phyloP scores from a whole-genome alignment of 2,329 filamentous ascomycete species.

The Paraphaeosphaeria minitans region DNA sequence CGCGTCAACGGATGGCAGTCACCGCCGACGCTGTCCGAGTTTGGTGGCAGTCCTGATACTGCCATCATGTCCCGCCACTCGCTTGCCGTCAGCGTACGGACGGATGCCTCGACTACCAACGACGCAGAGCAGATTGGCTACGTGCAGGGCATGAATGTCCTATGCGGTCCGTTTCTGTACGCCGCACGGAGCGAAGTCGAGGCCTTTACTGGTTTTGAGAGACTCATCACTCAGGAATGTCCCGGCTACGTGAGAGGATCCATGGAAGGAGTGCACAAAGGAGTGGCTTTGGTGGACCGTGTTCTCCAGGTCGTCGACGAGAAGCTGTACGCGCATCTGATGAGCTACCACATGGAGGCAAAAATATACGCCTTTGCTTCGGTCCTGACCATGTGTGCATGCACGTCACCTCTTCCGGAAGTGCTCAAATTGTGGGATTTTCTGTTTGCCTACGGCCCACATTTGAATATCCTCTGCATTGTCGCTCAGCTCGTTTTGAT shows the following conservation, averaged over 20 bases:
- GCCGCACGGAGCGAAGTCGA: constrained; percentile 92
- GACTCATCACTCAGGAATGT: constrained; percentile 83
- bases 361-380: constrained; percentile 97
- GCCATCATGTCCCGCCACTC: constrained; percentile 41
- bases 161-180: constrained; percentile 94
- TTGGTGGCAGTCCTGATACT: constrained; percentile 55
- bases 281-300: constrained; percentile 87
- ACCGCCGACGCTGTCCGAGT: constrained; percentile 55
- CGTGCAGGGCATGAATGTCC: constrained; percentile 98
- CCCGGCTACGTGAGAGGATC: constrained; percentile 93
- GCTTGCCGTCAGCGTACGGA: constrained; percentile 33
- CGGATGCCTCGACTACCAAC: constrained; percentile 40
- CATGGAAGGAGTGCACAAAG: constrained; percentile 96
- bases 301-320: constrained; percentile 90
- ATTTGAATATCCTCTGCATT: constrained; percentile 94
- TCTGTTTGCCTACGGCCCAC: constrained; percentile 90
- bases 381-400: constrained; percentile 91
- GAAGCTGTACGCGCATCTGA: constrained; percentile 82
- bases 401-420: constrained; percentile 91
- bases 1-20: constrained; percentile 58
- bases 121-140: constrained; percentile 79
- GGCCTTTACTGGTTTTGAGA: constrained; percentile 89
- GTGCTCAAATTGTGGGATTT: constrained; percentile 97
- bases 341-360: constrained; percentile 84
- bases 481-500: constrained; percentile 93